These are phyloP conservation scores for Ettlia oleoabundans DNA, from an alignment of 139 green algal genomes.

Conservation along the genomic window DNA sequence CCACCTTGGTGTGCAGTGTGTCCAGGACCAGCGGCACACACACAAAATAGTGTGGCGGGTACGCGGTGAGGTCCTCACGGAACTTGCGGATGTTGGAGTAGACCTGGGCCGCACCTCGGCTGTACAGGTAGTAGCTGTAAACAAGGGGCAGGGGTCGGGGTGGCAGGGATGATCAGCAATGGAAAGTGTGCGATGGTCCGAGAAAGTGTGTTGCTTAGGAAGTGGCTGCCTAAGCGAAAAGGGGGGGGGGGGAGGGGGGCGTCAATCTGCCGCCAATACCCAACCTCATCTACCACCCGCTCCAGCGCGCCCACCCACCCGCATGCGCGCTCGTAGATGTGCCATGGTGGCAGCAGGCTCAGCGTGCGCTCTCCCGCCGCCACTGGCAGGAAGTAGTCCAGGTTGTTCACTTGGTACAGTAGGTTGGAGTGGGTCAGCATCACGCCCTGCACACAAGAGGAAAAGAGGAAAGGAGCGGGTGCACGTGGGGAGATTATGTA, in stretches of 20 bases:
- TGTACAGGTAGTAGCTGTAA: constrained; percentile 61
- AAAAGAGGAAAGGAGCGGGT: neutral
- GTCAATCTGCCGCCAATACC: neutral
- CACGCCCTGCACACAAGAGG: constrained; percentile 62
- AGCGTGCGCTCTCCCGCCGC: constrained; percentile 64
- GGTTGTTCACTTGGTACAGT: constrained; percentile 77
- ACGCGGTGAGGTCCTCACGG: constrained; percentile 75
- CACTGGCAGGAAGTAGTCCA: constrained; percentile 64
- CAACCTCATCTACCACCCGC: too few species aligned
- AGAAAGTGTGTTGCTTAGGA: too few species aligned
- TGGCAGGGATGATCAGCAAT: too few species aligned
- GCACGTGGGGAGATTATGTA: neutral
- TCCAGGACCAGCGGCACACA: constrained; percentile 95
- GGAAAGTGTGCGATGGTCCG: too few species aligned
- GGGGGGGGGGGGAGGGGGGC: neutral
- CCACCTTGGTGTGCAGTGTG: constrained; percentile 77
- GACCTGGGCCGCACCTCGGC: constrained; percentile 57
- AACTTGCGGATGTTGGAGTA: constrained; percentile 88
- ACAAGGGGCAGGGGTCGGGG: too few species aligned
- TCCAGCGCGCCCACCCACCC: neutral
- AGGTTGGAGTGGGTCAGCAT: constrained; percentile 88
- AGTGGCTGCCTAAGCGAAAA: too few species aligned
- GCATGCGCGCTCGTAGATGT: constrained; percentile 68
- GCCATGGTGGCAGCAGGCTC: constrained; percentile 92
- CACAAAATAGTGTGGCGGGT: constrained; percentile 87